phyloP scores from a whole-genome alignment of 805 yeast genomes.

The Saccharomyces eubayanus region DNA sequence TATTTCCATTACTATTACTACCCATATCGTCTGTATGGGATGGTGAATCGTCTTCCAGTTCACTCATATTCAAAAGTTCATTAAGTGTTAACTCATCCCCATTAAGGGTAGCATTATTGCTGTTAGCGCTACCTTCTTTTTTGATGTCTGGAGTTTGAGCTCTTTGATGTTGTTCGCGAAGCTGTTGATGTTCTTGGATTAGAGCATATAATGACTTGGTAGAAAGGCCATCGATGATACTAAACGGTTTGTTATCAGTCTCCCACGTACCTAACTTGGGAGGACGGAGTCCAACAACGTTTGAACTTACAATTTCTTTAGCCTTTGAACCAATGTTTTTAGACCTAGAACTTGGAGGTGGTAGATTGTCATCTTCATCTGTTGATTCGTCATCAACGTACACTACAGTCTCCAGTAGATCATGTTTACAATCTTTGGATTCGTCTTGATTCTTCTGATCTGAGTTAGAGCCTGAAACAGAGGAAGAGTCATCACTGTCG shows the following conservation, averaged over 20 bases:
- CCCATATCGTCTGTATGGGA: constrained; percentile 39
- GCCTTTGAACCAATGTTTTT: constrained; percentile 63
- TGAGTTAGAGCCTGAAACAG: constrained; percentile 12
- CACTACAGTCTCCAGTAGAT: constrained; percentile 28
- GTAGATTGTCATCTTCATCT: constrained; percentile 82
- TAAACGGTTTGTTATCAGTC: constrained; percentile 75
- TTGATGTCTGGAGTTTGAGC: constrained; percentile 18
- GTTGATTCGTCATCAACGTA: constrained; percentile 80
- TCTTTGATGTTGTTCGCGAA: constrained; percentile 17
- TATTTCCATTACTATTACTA: constrained; percentile 30
- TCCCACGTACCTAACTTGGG: constrained; percentile 92
- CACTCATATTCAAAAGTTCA: constrained; percentile 82
- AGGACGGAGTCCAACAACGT: constrained; percentile 77
- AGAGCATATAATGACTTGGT: constrained; percentile 70
- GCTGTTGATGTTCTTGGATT: constrained; percentile 27
- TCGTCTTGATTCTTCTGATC: constrained; percentile 4
- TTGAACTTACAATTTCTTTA: constrained; percentile 87
- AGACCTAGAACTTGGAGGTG: constrained; percentile 50
- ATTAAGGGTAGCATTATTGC: constrained; percentile 11
- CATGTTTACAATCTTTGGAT: constrained; percentile 17
- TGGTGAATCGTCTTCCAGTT: constrained; percentile 54
- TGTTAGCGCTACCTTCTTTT: constrained; percentile 1
- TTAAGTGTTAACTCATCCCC: constrained; percentile 48
- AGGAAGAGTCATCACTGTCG: constrained; percentile 46
- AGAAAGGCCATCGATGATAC: constrained; percentile 89